Base-by-base conservation (phyloP, 2,329 filamentous ascomycete genomes). In the Coleophoma eucalyptorum region DNA sequence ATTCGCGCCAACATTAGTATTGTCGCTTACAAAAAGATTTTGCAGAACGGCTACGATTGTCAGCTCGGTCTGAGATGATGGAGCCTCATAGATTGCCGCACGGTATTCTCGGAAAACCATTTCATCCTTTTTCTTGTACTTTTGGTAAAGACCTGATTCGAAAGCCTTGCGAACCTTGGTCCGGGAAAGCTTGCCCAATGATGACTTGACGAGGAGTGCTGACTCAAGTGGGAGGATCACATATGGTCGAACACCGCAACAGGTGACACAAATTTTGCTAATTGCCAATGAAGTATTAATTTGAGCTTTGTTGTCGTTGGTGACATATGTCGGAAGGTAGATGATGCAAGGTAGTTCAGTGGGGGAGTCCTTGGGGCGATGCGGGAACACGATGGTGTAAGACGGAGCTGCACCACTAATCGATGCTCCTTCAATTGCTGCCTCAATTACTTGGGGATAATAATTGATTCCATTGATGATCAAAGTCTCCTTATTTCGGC, bases 381-480 rank as follows among this genome's bases (percentile, higher is more conserved):
- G 50, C 1, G 53, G 63, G 64, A 81, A 80, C 11, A 70, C 67
- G 3, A 73, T 64, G 0, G 61, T 66, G 55, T 57, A 72, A 0
- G 56, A 61, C n/a, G 57, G 57, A 2, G 50, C 50, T 0, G 66
- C 19, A 4, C 59, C 52, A 33, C 62, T 18, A 20, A 66, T 58
- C 26, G 58, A 26, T 1, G 65, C 64, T 13, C 67, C 50, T 37
- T 76, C 69, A 3, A 78, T 55, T 0, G 67, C 62, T 1, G 52
- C 48, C 40, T 77, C 69, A 2, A 79, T 57, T 8, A 70, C 70
- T 3, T 62, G 47, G 0, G 69, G 62, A 21, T 52, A 54, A 34
- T 69, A 64, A 19, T 77, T 78, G 46, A 76, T 62, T 0, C 74
- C 74, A 51, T 78, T 78, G 52, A 78, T 66, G 50, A 69, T 75